A percentile compares a stretch with the other conserved stretches of the same genome.
phyloP scores from a whole-genome alignment of 208 protist genomes.

The Tritrichomonas foetus region DNA sequence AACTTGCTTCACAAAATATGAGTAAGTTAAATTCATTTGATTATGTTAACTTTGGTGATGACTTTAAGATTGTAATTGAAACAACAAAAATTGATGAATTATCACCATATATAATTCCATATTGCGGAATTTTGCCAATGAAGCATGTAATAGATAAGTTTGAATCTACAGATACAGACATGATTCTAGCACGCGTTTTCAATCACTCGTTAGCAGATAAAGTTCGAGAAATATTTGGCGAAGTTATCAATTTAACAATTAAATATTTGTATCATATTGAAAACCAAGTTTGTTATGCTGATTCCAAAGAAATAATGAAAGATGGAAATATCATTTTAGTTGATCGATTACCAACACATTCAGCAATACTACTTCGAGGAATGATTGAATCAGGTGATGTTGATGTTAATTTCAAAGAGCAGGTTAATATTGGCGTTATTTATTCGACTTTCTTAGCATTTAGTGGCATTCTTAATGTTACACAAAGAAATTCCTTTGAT shows the following conservation, averaged over 20 bases:
- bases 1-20: background rate
- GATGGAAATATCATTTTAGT: background rate
- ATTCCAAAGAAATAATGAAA: background rate
- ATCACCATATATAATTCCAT: background rate
- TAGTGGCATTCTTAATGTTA: background rate
- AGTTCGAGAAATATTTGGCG: background rate
- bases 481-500: background rate
- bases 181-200: background rate
- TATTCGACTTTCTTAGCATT: background rate
- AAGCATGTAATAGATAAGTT: background rate
- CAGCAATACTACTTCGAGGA: background rate
- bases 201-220: background rate
- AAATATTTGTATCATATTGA: background rate
- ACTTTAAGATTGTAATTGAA: conserved; percentile 19
- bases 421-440: background rate
- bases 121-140: background rate
- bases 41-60: background rate
- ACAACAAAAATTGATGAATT: background rate
- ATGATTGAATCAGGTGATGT: background rate
- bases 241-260: background rate
- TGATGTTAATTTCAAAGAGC: background rate
- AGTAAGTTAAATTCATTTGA: background rate
- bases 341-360: background rate
- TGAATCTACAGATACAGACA: background rate
- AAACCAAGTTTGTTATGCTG: background rate